These are phyloP conservation scores for Aquilaria malaccensis DNA, from an alignment of 345 rosid species.

Conservation along the genomic window DNA sequence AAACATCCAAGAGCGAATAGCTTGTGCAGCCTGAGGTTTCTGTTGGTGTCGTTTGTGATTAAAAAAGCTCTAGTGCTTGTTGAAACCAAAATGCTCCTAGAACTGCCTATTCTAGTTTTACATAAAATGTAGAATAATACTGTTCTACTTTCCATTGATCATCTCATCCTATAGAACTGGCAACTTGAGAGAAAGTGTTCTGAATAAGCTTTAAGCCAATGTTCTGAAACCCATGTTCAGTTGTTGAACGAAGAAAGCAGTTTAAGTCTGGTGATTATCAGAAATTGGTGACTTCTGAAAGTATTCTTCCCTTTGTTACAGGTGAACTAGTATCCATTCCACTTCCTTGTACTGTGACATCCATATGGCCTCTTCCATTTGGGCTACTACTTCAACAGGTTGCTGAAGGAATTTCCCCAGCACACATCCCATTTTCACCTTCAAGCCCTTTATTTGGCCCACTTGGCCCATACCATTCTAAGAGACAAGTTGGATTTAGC, in stretches of 20 bases:
- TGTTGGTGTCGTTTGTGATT: too few relatives aligned
- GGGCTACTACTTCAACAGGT: constrained; percentile 81
- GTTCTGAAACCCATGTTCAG: constrained; percentile 3
- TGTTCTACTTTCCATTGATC: too few relatives aligned
- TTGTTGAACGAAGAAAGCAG: neutral
- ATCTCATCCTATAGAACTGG: too few relatives aligned
- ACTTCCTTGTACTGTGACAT: constrained; percentile 52
- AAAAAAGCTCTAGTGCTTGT: too few relatives aligned
- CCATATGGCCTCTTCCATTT: constrained; percentile 91
- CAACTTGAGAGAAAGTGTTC: too few relatives aligned
- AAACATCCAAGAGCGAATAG: too few relatives aligned
- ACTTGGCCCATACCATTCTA: constrained; percentile 42
- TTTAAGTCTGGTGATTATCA: neutral
- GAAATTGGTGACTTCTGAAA: constrained; percentile 7
- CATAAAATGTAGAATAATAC: too few relatives aligned
- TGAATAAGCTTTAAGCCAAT: too few relatives aligned
- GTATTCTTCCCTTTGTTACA: constrained; percentile 22
- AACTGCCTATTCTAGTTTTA: too few relatives aligned
- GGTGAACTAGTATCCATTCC: constrained; percentile 81
- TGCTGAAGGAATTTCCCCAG: constrained; percentile 38
- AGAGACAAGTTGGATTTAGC: constrained; percentile 56
- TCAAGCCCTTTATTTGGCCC: constrained; percentile 50
- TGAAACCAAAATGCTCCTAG: too few relatives aligned
- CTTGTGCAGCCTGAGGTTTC: too few relatives aligned
- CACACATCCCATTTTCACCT: constrained; percentile 32